Evolutionary conservation across 208 protist species (phyloP).

Genomic region (Porcisia hertigi): DNA sequence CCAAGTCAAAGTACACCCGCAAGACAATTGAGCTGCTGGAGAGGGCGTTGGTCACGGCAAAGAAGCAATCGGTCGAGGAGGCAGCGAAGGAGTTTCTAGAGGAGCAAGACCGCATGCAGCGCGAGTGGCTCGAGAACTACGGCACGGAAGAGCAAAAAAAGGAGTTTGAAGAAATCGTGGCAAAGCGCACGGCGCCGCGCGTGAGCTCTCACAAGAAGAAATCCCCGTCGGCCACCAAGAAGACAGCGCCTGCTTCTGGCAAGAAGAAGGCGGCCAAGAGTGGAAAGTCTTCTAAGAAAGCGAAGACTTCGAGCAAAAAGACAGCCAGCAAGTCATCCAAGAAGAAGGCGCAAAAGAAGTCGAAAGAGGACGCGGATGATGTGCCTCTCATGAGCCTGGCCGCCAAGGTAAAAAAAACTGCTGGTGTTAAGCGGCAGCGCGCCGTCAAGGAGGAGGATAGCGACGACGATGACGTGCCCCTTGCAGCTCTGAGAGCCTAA

Average conservation of each 20-base stretch:
- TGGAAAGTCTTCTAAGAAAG: slow-evolving; percentile 36
- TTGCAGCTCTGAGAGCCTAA: slow-evolving; percentile 43
- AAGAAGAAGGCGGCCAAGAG: slow-evolving; percentile 47
- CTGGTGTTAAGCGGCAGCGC: slow-evolving; percentile 35
- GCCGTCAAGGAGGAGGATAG: slow-evolving; percentile 40
- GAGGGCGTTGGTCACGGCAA: slow-evolving; percentile 59
- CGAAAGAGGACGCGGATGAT: slow-evolving; percentile 33
- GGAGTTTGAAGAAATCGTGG: slow-evolving; percentile 80
- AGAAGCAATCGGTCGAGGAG: slow-evolving; percentile 63
- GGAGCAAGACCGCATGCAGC: slow-evolving; percentile 86
- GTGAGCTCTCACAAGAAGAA: slow-evolving; percentile 33
- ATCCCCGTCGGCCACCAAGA: slow-evolving; percentile 34
- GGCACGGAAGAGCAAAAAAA: slow-evolving; percentile 89
- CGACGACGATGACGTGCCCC: slow-evolving; percentile 73
- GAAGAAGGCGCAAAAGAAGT: slow-evolving; percentile 28
- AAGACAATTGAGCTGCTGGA: slow-evolving; percentile 83
- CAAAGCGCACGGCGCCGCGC: slow-evolving; percentile 53
- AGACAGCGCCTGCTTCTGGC: slow-evolving; percentile 39
- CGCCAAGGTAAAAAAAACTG: slow-evolving; percentile 22
- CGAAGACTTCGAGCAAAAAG: slow-evolving; percentile 49
- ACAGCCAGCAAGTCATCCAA: slow-evolving; percentile 32
- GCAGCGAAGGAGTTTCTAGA: slow-evolving; percentile 86
- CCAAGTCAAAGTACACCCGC: slow-evolving; percentile 77
- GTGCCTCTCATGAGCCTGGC: slow-evolving; percentile 27
- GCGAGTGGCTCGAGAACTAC: slow-evolving; percentile 87